A percentile compares a stretch with the other conserved stretches of the same genome.
phyloP scores from a whole-genome alignment of 2,329 filamentous ascomycete species.

The Exserohilum rostratum region DNA sequence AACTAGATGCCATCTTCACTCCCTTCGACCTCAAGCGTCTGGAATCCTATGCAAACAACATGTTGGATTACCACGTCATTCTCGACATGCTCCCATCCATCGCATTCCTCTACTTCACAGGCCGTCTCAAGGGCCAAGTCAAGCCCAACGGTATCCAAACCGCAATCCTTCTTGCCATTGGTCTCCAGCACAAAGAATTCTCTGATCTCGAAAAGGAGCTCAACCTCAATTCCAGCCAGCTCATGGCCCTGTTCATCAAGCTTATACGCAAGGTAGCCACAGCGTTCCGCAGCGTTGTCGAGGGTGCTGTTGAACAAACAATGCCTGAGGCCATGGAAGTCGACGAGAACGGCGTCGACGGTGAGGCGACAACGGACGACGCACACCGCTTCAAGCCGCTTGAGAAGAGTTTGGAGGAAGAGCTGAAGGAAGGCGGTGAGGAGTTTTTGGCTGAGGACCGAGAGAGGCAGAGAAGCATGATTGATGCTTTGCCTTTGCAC shows the following conservation, averaged over 20 bases:
- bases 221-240: slow-evolving; percentile 73
- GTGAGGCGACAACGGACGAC: slow-evolving; percentile 60
- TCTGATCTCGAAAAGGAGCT: slow-evolving; percentile 81
- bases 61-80: slow-evolving; percentile 97
- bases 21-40: slow-evolving; percentile 95
- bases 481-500: slow-evolving; percentile 87
- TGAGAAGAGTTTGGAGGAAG: slow-evolving; percentile 74
- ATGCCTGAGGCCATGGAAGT: slow-evolving; percentile 54
- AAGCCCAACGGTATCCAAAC: slow-evolving; percentile 83
- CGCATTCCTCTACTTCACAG: slow-evolving; percentile 82
- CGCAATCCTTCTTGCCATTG: slow-evolving; percentile 82
- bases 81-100: slow-evolving; percentile 88
- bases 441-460: slow-evolving; percentile 71
- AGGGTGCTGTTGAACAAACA: slow-evolving; percentile 64
- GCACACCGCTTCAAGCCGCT: slow-evolving; percentile 72
- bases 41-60: slow-evolving; percentile 94
- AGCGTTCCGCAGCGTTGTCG: slow-evolving; percentile 76
- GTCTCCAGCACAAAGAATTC: slow-evolving; percentile 87
- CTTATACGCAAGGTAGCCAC: slow-evolving; percentile 84
- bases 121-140: slow-evolving; percentile 70
- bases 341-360: slow-evolving; percentile 58
- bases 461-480: slow-evolving; percentile 83
- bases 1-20: slow-evolving; percentile 78
- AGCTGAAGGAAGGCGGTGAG: slow-evolving; percentile 82
- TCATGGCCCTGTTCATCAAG: slow-evolving; percentile 97